phyloP scores from a whole-genome alignment of 2,329 filamentous ascomycete genomes.

The Magnaporthiopsis rhizophila region DNA sequence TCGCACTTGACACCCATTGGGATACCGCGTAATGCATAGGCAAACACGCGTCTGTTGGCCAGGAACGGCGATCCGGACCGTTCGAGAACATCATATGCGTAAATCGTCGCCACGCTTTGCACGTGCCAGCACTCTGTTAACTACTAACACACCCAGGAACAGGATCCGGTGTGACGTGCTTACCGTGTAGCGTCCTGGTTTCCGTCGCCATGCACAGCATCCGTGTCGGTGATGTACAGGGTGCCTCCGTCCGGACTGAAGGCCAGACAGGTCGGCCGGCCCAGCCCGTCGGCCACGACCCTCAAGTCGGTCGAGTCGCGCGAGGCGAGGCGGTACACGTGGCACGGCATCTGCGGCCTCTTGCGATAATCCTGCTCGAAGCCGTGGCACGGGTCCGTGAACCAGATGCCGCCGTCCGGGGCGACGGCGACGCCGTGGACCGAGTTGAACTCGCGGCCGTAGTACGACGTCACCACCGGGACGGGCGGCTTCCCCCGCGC shows the following conservation, averaged over 20 bases:
- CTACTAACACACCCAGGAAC: no score
- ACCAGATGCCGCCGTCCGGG: conserved; percentile 35
- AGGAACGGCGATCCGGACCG: conserved; percentile 32
- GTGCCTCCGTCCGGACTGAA: conserved; percentile 28
- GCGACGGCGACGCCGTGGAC: conserved; percentile 33
- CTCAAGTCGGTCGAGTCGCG: conserved; percentile 29
- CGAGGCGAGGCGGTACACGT: conserved; percentile 39
- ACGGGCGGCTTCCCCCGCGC: conserved; percentile 21
- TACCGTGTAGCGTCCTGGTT: conserved; percentile 21
- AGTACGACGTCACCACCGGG: conserved; percentile 32
- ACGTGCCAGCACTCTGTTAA: conserved; percentile 3
- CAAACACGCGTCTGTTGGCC: conserved; percentile 42
- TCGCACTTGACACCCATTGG: conserved; percentile 36
- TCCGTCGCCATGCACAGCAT: conserved; percentile 22
- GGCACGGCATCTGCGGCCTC: conserved; percentile 34
- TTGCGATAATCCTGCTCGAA: conserved; percentile 36
- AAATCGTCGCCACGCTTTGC: conserved; percentile 30
- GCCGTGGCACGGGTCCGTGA: conserved; percentile 38
- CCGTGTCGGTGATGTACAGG: conserved; percentile 35
- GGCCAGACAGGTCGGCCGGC: conserved; percentile 32
- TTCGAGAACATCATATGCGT: conserved; percentile 38
- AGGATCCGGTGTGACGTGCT: not conserved
- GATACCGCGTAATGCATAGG: conserved; percentile 36
- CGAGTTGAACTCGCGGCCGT: conserved; percentile 38
- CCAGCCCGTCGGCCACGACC: conserved; percentile 39